Conservation (phyloP, 352 stramenopile genomes). For the Phytophthora cryptogea region DNA sequence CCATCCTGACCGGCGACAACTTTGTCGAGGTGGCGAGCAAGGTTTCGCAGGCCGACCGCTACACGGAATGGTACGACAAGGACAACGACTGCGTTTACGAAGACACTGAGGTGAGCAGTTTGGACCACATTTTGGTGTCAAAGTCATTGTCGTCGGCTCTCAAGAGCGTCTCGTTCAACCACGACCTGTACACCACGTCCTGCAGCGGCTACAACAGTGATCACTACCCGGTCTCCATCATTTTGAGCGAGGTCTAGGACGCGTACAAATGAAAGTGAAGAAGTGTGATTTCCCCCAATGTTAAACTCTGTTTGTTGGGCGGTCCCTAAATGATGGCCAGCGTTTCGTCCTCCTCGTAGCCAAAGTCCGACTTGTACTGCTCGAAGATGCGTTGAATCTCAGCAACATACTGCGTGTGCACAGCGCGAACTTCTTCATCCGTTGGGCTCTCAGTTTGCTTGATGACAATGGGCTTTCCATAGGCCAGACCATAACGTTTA, state of each 20-base stretch:
- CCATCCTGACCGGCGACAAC: constrained; percentile 46
- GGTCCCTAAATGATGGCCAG: constrained; percentile 21
- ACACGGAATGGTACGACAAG: constrained; percentile 64
- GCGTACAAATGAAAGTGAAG: background rate
- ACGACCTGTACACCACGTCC: constrained; percentile 53
- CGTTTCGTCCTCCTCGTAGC: constrained; percentile 35
- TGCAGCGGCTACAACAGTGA: constrained; percentile 66
- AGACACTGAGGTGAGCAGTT: constrained; percentile 49
- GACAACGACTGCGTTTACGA: constrained; percentile 69
- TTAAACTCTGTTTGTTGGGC: background rate
- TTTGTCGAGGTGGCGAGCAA: constrained; percentile 56
- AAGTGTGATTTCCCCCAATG: background rate
- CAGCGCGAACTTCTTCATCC: constrained; percentile 24
- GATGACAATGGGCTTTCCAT: constrained; percentile 62
- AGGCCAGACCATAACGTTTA: constrained; percentile 70
- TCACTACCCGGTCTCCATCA: constrained; percentile 54
- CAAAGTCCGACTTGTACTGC: constrained; percentile 39
- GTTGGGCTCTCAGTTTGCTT: constrained; percentile 41
- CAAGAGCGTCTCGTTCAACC: constrained; percentile 51
- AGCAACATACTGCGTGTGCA: constrained; percentile 35
- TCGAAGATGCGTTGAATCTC: constrained; percentile 30
- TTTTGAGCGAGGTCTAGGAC: constrained; percentile 22
- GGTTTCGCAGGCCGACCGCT: constrained; percentile 44
- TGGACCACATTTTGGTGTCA: constrained; percentile 70
- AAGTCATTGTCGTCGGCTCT: constrained; percentile 47